phyloP scores from a whole-genome alignment of 2,329 filamentous ascomycete genomes.

The Penicillium sp. region DNA sequence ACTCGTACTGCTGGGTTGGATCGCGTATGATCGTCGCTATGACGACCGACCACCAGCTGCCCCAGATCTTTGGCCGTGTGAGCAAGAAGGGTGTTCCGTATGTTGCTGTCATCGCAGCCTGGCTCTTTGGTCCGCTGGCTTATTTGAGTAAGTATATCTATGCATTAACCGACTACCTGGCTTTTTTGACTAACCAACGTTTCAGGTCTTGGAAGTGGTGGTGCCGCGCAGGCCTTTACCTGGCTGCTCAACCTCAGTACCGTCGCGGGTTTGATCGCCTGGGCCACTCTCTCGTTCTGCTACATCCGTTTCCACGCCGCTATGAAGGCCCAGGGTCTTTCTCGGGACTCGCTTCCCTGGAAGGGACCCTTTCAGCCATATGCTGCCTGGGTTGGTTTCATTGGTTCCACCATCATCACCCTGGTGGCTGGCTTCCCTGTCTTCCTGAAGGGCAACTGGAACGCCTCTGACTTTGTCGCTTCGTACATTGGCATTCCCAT shows the following conservation, averaged over 20 bases:
- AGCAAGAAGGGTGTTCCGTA: constrained; percentile 59
- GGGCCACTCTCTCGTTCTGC: constrained; percentile 46
- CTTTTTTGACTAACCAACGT: not conserved
- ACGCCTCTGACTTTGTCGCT: constrained; percentile 40
- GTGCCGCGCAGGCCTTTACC: constrained; percentile 40
- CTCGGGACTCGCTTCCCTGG: constrained; percentile 49
- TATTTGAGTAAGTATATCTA: constrained; percentile 38
- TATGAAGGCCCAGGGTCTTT: constrained; percentile 42
- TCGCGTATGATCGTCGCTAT: constrained; percentile 63
- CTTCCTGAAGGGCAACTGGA: constrained; percentile 38
- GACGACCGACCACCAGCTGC: constrained; percentile 62
- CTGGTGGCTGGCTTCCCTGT: constrained; percentile 69
- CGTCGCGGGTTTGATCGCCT: constrained; percentile 52
- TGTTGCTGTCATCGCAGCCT: constrained; percentile 58
- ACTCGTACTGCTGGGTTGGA: constrained; percentile 52
- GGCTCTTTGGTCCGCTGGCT: constrained; percentile 45
- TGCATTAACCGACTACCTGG: too few species aligned
- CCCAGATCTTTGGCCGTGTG: constrained; percentile 58
- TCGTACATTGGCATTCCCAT: constrained; percentile 48
- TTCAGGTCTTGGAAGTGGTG: constrained; percentile 37
- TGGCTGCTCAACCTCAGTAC: constrained; percentile 51
- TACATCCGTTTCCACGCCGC: constrained; percentile 58
- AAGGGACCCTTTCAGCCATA: constrained; percentile 59
- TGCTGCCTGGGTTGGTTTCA: constrained; percentile 61
- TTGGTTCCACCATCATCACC: constrained; percentile 61